Evolutionary conservation across 2,329 filamentous ascomycete species (phyloP).

Genomic region (Hypoxylon sp.): DNA sequence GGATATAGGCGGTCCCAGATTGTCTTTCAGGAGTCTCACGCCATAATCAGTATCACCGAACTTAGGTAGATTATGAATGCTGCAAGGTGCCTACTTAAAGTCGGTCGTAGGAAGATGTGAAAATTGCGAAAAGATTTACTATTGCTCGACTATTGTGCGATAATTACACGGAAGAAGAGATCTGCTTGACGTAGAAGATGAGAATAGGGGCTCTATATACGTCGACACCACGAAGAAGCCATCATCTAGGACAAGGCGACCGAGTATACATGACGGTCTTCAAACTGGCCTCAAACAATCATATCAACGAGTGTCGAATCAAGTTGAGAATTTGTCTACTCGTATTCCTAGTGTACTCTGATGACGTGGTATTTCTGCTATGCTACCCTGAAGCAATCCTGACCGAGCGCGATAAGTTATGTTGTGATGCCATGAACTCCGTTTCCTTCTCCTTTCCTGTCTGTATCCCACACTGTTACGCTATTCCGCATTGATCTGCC

Average conservation of each 20-base stretch:
- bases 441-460: background rate
- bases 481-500: background rate
- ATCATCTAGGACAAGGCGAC: background rate
- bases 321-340: slow-evolving; percentile 6
- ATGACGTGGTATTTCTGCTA: slow-evolving; percentile 2
- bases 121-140: background rate
- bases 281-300: background rate
- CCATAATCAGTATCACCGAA: background rate
- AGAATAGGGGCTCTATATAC: background rate
- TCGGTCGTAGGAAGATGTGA: background rate
- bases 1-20: background rate
- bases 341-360: background rate
- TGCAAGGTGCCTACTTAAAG: background rate
- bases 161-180: background rate
- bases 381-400: background rate
- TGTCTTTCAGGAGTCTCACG: background rate
- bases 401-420: background rate
- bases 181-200: background rate
- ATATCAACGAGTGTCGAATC: background rate
- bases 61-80: background rate
- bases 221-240: background rate
- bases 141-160: background rate
- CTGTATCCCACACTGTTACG: background rate
- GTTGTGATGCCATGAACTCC: slow-evolving; percentile 9
- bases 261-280: background rate